Evolutionary conservation across 2,329 filamentous ascomycete species (phyloP).

Genomic region (Aspergillus candidus): DNA sequence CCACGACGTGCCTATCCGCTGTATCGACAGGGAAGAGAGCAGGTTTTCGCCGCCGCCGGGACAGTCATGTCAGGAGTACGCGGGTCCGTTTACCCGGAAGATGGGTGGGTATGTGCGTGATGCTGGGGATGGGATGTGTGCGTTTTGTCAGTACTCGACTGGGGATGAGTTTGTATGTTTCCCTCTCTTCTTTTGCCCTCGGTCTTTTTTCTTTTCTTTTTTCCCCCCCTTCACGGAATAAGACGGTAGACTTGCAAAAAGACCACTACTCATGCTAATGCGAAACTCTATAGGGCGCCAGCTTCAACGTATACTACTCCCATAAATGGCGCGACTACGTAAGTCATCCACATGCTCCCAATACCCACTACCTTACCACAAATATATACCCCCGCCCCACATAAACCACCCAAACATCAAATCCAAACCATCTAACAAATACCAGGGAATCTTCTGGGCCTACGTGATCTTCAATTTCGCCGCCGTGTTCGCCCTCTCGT

Average conservation of each 20-base stretch:
- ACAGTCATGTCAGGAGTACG: slow-evolving; percentile 57
- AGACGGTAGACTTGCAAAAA: background rate
- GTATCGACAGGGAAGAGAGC: slow-evolving; percentile 53
- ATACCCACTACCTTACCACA: no score
- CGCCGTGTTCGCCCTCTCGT: slow-evolving; percentile 48
- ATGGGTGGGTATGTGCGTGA: slow-evolving; percentile 57
- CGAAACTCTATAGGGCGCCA: slow-evolving; percentile 20
- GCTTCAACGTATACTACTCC: slow-evolving; percentile 56
- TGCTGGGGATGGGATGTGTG: slow-evolving; percentile 52
- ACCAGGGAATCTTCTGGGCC: slow-evolving; percentile 54
- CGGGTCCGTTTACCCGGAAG: slow-evolving; percentile 46
- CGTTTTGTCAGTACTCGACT: slow-evolving; percentile 57
- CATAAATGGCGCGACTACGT: slow-evolving; percentile 61
- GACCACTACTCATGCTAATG: background rate
- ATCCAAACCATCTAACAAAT: background rate
- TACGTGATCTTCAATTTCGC: slow-evolving; percentile 61
- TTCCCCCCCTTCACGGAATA: background rate
- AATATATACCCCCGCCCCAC: no score
- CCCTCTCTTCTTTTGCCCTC: background rate
- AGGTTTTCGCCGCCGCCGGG: slow-evolving; percentile 55
- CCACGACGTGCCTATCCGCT: slow-evolving; percentile 51
- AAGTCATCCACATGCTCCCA: slow-evolving; percentile 10
- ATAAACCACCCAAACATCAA: background rate
- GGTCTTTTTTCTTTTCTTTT: background rate
- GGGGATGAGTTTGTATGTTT: slow-evolving; percentile 55